These are phyloP conservation scores for Anisodus tanguticus DNA, from an alignment of 257 asterid species.

Conservation along the genomic window DNA sequence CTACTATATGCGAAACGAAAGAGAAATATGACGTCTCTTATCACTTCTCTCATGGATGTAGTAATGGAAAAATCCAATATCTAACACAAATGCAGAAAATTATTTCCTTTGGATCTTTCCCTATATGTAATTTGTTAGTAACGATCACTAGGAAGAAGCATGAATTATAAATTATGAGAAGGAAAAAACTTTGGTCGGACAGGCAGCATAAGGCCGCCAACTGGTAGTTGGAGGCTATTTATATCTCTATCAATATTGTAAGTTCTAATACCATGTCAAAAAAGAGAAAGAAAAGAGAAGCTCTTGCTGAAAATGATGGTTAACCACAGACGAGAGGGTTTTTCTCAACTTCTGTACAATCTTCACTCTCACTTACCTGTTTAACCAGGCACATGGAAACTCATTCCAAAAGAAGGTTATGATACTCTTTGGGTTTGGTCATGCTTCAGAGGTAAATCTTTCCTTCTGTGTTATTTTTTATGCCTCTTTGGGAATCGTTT, in stretches of 20 bases:
- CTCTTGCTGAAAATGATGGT: no score
- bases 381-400: conserved; percentile 80
- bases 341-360: neutral
- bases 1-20: neutral
- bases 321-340: neutral
- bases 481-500: neutral
- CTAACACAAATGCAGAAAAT: neutral
- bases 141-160: neutral
- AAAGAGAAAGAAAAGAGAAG: no score
- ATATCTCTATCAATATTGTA: neutral
- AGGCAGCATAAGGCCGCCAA: neutral
- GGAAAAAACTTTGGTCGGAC: neutral
- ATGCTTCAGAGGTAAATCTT: conserved; percentile 66
- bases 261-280: no score
- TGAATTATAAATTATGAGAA: neutral
- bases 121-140: neutral
- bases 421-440: conserved; percentile 77
- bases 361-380: neutral
- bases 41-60: neutral
- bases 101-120: neutral
- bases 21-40: neutral
- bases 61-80: neutral
- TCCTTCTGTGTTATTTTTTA: neutral
- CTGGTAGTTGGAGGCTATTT: neutral
- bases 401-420: conserved; percentile 94